phyloP scores from a whole-genome alignment of 2,329 filamentous ascomycete genomes.

The Orbilia ellipsospora region DNA sequence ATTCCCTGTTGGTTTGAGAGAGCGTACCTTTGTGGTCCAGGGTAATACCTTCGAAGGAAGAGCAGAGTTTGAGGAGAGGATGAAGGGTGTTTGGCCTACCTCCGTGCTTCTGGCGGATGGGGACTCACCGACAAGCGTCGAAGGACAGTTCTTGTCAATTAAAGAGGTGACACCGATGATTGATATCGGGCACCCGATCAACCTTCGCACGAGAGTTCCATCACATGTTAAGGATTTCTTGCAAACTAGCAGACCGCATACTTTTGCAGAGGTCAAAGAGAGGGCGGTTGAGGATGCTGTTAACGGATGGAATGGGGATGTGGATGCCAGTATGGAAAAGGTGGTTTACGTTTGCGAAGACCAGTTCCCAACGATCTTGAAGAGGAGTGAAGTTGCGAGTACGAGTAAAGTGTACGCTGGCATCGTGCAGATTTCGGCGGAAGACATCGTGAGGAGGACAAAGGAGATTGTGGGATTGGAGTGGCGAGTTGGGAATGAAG shows the following conservation, averaged over 20 bases:
- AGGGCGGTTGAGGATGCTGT: constrained; percentile 49
- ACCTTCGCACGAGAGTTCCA: constrained; percentile 85
- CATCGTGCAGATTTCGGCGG: constrained; percentile 86
- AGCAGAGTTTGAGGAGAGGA: constrained; percentile 84
- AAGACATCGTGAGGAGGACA: constrained; percentile 90
- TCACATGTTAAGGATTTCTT: constrained; percentile 87
- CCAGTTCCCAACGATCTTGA: constrained; percentile 87
- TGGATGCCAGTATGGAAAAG: constrained; percentile 69
- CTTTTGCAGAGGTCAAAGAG: constrained; percentile 54
- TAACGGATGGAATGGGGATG: constrained; percentile 52
- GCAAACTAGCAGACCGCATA: constrained; percentile 63
- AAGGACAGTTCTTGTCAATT: constrained; percentile 89
- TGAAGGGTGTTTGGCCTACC: constrained; percentile 88
- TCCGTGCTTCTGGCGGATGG: constrained; percentile 81
- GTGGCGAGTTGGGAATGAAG: constrained; percentile 77
- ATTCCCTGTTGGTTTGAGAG: constrained; percentile 81
- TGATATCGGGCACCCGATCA: constrained; percentile 83
- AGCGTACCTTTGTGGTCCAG: constrained; percentile 94
- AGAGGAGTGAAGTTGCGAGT: constrained; percentile 83
- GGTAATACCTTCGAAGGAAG: constrained; percentile 80
- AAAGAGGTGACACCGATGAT: constrained; percentile 83
- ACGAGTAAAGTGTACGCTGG: constrained; percentile 74
- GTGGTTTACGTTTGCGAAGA: constrained; percentile 84
- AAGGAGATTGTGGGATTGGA: constrained; percentile 82
- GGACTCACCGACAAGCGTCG: constrained; percentile 78